Conservation (phyloP, 257 asterid species). For the Primulina huaijiensis region DNA sequence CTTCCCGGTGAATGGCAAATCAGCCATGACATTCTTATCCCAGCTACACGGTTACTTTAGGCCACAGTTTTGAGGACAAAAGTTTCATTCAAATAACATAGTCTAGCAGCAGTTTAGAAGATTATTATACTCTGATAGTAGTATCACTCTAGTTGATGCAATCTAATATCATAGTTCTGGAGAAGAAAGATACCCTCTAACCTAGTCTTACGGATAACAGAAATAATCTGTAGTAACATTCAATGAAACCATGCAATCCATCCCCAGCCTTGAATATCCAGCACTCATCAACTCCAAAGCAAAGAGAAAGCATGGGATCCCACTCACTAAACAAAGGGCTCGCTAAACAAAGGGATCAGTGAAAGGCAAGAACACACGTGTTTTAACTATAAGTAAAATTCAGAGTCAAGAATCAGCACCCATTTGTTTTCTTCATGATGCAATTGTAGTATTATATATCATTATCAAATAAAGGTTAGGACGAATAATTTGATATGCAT, state of each 20-base stretch:
- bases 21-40: neutral
- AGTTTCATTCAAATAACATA: neutral
- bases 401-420: neutral
- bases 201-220: neutral
- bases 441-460: neutral
- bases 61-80: neutral
- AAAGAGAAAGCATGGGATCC: neutral
- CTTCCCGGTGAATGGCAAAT: neutral
- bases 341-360: neutral
- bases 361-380: neutral
- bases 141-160: neutral
- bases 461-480: neutral
- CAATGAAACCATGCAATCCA: neutral
- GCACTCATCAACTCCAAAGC: neutral
- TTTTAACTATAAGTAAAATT: neutral
- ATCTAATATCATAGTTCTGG: neutral
- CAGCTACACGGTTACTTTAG: neutral
- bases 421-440: neutral
- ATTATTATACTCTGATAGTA: neutral
- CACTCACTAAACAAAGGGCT: neutral
- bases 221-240: no score
- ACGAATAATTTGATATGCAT: conserved; percentile 1
- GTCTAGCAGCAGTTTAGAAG: neutral
- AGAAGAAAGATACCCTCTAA: neutral
- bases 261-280: neutral